phyloP scores from a whole-genome alignment of 2,329 filamentous ascomycete species.

The Myriosclerotinia scirpicola region DNA sequence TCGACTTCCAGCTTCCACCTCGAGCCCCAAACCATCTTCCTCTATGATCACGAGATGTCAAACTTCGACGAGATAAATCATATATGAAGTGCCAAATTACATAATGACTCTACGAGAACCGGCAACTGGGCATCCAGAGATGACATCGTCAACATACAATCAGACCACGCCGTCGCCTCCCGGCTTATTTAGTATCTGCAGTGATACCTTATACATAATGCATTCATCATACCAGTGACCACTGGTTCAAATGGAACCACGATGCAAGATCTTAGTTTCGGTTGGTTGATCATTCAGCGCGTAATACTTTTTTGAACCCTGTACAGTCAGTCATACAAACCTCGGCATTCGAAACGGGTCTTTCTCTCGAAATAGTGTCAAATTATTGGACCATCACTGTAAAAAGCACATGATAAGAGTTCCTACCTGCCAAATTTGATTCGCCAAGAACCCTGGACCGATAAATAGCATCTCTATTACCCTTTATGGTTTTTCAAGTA shows the following conservation, averaged over 20 bases:
- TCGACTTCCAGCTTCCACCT: slow-evolving; percentile 1
- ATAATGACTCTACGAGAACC: slow-evolving; percentile 12
- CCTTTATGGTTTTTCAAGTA: not conserved
- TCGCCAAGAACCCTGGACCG: not conserved
- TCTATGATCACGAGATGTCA: slow-evolving; percentile 3
- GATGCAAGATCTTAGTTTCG: slow-evolving; percentile 7
- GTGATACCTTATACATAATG: slow-evolving; percentile 21
- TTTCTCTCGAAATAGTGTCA: not conserved
- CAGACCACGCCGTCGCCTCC: slow-evolving; percentile 9
- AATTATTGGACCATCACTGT: not conserved
- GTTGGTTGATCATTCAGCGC: slow-evolving; percentile 19
- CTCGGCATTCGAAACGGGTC: slow-evolving; percentile 12
- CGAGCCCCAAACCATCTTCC: not conserved
- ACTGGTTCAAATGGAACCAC: slow-evolving; percentile 15
- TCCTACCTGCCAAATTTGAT: not conserved
- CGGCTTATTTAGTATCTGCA: slow-evolving; percentile 8
- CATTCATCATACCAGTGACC: slow-evolving; percentile 21
- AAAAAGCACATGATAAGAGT: not conserved
- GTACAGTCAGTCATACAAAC: not conserved
- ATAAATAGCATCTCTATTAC: not conserved
- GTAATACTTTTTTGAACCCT: slow-evolving; percentile 4
- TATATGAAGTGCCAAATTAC: slow-evolving; percentile 4
- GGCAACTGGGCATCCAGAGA: slow-evolving; percentile 10
- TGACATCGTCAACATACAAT: slow-evolving; percentile 13
- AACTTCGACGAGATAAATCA: slow-evolving; percentile 2